A percentile compares a stretch with the other conserved stretches of the same genome.
Evolutionary conservation across 176 grass and related monocot genomes (phyloP).

Genomic region (Phragmites australis): DNA sequence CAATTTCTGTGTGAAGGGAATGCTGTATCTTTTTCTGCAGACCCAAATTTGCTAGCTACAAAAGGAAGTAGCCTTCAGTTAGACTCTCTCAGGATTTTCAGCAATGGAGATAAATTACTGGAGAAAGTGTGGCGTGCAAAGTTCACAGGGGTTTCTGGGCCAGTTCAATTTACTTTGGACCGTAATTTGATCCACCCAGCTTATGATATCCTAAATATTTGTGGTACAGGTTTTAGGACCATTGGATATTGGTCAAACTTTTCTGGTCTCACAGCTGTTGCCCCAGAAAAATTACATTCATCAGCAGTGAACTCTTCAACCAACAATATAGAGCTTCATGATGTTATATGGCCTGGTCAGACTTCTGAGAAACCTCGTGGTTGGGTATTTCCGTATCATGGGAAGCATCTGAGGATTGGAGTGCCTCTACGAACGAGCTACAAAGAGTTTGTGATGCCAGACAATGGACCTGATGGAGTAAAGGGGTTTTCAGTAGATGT

Average conservation of each 20-base stretch:
- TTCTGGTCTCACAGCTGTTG: constrained; percentile 61
- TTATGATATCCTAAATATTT: constrained; percentile 84
- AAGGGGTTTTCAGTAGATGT: constrained; percentile 89
- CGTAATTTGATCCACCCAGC: constrained; percentile 60
- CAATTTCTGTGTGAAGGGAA: constrained; percentile 67
- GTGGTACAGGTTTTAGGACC: constrained; percentile 61
- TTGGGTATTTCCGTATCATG: constrained; percentile 79
- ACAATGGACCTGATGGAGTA: constrained; percentile 57
- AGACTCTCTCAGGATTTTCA: constrained; percentile 54
- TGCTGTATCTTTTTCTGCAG: constrained; percentile 61
- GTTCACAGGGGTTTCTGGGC: constrained; percentile 74
- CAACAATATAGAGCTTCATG: constrained; percentile 45
- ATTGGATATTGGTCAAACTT: constrained; percentile 85
- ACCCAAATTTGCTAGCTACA: constrained; percentile 47
- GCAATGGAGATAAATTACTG: constrained; percentile 64
- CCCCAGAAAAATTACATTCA: constrained; percentile 55
- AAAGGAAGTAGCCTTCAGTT: constrained; percentile 65
- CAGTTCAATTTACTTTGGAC: constrained; percentile 64
- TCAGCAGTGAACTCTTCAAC: constrained; percentile 35
- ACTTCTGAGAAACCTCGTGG: constrained; percentile 63
- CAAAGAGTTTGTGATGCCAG: constrained; percentile 67
- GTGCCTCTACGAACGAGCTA: constrained; percentile 72
- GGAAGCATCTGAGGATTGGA: constrained; percentile 75
- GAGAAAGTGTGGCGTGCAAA: constrained; percentile 59
- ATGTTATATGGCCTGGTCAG: constrained; percentile 88